A percentile compares a stretch with the other conserved stretches of the same genome.
phyloP scores from a whole-genome alignment of 352 stramenopile genomes.

The Pythium brachiatum region DNA sequence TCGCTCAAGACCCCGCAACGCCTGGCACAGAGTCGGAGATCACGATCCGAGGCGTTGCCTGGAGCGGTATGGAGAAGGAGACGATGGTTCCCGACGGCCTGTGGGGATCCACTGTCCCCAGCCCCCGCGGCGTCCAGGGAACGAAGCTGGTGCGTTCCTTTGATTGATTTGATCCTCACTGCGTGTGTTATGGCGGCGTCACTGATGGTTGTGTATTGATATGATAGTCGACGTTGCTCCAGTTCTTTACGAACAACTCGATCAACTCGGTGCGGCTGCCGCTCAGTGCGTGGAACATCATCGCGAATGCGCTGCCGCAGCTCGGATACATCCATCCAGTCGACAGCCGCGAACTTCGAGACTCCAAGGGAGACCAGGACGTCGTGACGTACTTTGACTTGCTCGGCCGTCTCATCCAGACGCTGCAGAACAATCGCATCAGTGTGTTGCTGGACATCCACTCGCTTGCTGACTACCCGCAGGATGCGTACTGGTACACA shows the following conservation, averaged over 20 bases:
- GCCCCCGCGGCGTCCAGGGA: constrained; percentile 35
- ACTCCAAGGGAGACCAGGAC: constrained; percentile 39
- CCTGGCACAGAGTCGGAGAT: constrained; percentile 42
- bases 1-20: constrained; percentile 44
- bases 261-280: constrained; percentile 68
- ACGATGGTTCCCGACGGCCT: constrained; percentile 65
- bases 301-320: constrained; percentile 39
- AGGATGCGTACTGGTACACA: constrained; percentile 71
- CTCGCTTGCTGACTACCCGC: constrained; percentile 41
- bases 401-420: constrained; percentile 50
- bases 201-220: background rate
- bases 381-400: constrained; percentile 56
- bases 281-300: constrained; percentile 52
- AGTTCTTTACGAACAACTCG: constrained; percentile 52
- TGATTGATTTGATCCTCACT: background rate
- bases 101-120: constrained; percentile 33
- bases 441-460: constrained; percentile 64
- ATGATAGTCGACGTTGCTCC: constrained; percentile 37
- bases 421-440: constrained; percentile 46
- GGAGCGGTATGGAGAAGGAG: constrained; percentile 69
- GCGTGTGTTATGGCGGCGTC: too few species aligned
- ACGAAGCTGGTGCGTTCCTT: constrained; percentile 43
- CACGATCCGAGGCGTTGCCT: constrained; percentile 60
- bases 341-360: constrained; percentile 60
- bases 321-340: constrained; percentile 52